These are phyloP conservation scores for Fusarium cicatricum DNA, from an alignment of 2,329 filamentous ascomycete genomes.

Conservation along the genomic window DNA sequence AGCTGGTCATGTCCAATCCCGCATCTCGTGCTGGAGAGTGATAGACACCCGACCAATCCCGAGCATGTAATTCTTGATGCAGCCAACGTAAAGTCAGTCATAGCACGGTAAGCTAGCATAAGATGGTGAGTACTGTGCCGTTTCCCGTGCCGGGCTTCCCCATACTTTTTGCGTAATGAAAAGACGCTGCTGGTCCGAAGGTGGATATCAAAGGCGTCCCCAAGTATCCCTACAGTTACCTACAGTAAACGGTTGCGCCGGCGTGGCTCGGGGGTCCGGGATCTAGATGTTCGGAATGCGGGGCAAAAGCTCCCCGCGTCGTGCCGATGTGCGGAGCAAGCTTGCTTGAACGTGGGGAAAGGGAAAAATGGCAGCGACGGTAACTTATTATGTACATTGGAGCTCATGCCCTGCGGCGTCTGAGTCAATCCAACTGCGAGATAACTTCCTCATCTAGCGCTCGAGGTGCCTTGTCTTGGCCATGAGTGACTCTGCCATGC, in stretches of 20 bases:
- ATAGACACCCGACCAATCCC: not conserved
- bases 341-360: slow-evolving; percentile 14
- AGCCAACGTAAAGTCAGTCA: not conserved
- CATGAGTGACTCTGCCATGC: slow-evolving; percentile 27
- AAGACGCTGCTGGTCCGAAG: not conserved
- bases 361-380: not conserved
- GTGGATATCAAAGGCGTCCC: slow-evolving; percentile 13
- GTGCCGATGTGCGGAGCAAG: slow-evolving; percentile 30
- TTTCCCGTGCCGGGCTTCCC: not conserved
- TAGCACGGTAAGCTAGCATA: not conserved
- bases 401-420: slow-evolving; percentile 2
- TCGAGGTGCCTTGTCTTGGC: not conserved
- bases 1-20: not conserved
- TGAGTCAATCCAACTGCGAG: slow-evolving; percentile 3
- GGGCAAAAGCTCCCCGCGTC: slow-evolving; percentile 31
- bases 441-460: slow-evolving; percentile 7
- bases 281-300: slow-evolving; percentile 11
- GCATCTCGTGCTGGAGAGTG: not conserved
- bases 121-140: not conserved
- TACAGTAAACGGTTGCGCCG: not conserved
- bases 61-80: slow-evolving; percentile 5
- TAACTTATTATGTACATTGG: not conserved
- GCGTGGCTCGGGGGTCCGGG: slow-evolving; percentile 26
- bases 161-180: not conserved
- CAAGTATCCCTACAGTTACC: not conserved